Conservation (phyloP, 345 rosid genomes). For the Aquilaria sinensis region DNA sequence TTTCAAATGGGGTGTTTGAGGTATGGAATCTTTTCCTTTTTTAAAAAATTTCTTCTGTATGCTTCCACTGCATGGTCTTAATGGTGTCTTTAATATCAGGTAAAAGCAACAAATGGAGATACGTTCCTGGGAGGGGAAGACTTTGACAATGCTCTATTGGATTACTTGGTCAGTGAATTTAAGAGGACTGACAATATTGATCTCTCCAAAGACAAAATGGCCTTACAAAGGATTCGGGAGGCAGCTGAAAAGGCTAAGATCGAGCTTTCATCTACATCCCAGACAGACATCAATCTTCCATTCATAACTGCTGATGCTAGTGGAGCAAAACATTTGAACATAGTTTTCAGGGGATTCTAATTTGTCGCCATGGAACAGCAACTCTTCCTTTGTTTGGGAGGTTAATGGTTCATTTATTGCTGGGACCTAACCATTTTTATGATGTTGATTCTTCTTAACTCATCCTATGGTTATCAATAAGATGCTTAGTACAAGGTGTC, state of each 20-base stretch:
- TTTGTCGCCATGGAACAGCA: too few species aligned
- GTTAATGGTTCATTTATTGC: too few species aligned
- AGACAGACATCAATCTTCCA: constrained; percentile 29
- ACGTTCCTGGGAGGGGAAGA: constrained; percentile 42
- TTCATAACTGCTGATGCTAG: constrained; percentile 30
- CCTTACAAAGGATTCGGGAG: constrained; percentile 30
- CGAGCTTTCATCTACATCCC: constrained; percentile 27
- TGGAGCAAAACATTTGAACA: constrained; percentile 33
- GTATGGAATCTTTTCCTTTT: constrained; percentile 9
- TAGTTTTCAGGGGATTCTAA: too few species aligned
- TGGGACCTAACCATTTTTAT: too few species aligned
- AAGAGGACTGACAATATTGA: constrained; percentile 22
- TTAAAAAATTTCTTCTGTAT: not conserved
- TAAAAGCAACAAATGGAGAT: constrained; percentile 43
- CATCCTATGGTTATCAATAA: too few species aligned
- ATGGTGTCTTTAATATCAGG: constrained; percentile 12
- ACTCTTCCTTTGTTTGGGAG: too few species aligned
- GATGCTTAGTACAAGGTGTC: too few species aligned
- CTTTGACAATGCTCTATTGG: constrained; percentile 29
- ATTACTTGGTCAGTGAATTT: constrained; percentile 29
- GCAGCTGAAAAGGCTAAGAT: constrained; percentile 31
- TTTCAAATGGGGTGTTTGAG: constrained; percentile 38
- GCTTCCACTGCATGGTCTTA: too few species aligned
- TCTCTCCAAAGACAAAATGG: constrained; percentile 27
- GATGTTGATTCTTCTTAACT: too few species aligned